A percentile compares a stretch with the other conserved stretches of the same genome.
Evolutionary conservation across 2,329 filamentous ascomycete species (phyloP).

Genomic region (Trichophyton mentagrophytes): DNA sequence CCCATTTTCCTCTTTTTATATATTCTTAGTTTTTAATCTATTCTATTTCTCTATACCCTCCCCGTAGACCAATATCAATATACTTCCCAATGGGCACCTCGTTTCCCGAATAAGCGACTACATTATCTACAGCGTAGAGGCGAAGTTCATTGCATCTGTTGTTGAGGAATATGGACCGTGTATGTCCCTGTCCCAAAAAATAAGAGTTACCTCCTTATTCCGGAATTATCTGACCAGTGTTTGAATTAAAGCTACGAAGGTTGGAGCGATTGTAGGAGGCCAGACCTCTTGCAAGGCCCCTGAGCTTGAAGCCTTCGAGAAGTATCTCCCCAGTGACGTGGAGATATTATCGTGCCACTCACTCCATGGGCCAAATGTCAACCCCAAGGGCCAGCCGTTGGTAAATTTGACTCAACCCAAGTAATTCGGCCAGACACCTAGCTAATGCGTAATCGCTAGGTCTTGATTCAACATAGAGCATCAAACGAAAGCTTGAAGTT

Average conservation of each 20-base stretch:
- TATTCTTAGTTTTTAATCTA: slow-evolving; percentile 5
- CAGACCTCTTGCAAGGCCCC: slow-evolving; percentile 98
- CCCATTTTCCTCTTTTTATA: slow-evolving; percentile 5
- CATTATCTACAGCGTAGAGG: slow-evolving; percentile 97
- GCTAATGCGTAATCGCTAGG: slow-evolving; percentile 28
- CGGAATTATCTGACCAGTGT: slow-evolving; percentile 8
- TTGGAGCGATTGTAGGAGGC: slow-evolving; percentile 87
- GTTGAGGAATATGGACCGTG: slow-evolving; percentile 85
- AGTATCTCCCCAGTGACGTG: slow-evolving; percentile 73
- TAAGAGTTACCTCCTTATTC: background rate
- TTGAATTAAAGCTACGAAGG: slow-evolving; percentile 61
- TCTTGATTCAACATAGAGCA: slow-evolving; percentile 83
- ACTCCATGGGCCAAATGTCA: slow-evolving; percentile 81
- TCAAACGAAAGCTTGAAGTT: slow-evolving; percentile 62
- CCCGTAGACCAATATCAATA: slow-evolving; percentile 67
- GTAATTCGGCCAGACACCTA: background rate
- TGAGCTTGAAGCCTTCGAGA: slow-evolving; percentile 86
- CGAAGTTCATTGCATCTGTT: slow-evolving; percentile 74
- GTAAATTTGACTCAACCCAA: slow-evolving; percentile 38
- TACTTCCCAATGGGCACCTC: slow-evolving; percentile 85
- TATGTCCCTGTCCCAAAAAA: slow-evolving; percentile 39
- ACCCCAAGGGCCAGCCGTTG: slow-evolving; percentile 77
- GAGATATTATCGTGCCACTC: slow-evolving; percentile 95
- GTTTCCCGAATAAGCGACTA: slow-evolving; percentile 95
- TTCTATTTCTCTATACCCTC: slow-evolving; percentile 23